These are phyloP conservation scores for Xenoacremonium recifei DNA, from an alignment of 2,329 filamentous ascomycete species.

Conservation along the genomic window DNA sequence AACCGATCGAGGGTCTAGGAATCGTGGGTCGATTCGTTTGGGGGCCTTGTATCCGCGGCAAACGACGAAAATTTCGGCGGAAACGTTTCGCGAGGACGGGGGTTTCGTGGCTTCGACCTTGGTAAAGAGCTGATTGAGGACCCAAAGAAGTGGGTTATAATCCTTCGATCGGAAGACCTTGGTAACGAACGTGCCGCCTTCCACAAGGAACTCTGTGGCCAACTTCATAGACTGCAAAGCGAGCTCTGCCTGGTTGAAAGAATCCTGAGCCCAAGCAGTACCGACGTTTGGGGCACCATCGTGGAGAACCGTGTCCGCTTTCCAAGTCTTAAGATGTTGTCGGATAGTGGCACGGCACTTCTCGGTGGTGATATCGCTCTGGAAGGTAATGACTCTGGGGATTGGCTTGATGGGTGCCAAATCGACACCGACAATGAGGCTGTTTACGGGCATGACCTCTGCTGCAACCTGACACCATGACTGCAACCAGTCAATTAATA, in stretches of 20 bases:
- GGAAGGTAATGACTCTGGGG: constrained; percentile 89
- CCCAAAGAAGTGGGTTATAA: constrained; percentile 94
- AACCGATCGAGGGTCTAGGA: constrained; percentile 84
- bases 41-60: constrained; percentile 94
- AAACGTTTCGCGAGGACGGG: constrained; percentile 91
- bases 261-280: constrained; percentile 97
- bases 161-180: constrained; percentile 98
- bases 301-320: constrained; percentile 92
- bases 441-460: constrained; percentile 88
- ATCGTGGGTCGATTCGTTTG: constrained; percentile 87
- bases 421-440: constrained; percentile 92
- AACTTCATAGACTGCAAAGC: constrained; percentile 88
- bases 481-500: constrained; percentile 40
- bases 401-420: constrained; percentile 94
- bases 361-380: constrained; percentile 96
- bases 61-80: constrained; percentile 97
- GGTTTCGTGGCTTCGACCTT: constrained; percentile 98
- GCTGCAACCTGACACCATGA: constrained; percentile 97
- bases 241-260: constrained; percentile 94
- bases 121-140: constrained; percentile 92
- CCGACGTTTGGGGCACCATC: constrained; percentile 98
- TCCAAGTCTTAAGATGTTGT: constrained; percentile 90
- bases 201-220: constrained; percentile 86
- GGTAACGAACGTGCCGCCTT: constrained; percentile 91
- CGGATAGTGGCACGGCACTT: constrained; percentile 90